Conservation (phyloP, 2,329 filamentous ascomycete species). For the Claviceps paspali region DNA sequence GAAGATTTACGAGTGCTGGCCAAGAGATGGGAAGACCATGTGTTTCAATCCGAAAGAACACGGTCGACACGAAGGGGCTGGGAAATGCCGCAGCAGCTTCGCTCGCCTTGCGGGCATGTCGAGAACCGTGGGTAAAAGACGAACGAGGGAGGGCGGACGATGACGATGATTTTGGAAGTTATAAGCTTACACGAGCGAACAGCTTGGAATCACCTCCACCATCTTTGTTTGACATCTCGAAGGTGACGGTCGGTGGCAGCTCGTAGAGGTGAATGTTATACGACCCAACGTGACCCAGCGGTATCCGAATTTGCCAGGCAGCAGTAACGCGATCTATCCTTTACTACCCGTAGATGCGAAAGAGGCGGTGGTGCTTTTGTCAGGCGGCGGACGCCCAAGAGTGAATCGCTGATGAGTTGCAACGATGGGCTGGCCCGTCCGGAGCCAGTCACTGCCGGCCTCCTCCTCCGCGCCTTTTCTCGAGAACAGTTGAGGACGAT, state of each 20-base stretch:
- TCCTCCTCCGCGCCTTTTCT: conserved; percentile 1
- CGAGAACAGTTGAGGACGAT: neutral
- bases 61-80: neutral
- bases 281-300: neutral
- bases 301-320: conserved; percentile 1
- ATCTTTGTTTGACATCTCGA: conserved; percentile 37
- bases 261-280: neutral
- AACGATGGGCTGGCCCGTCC: neutral
- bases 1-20: neutral
- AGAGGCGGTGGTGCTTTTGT: conserved; percentile 4
- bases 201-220: conserved; percentile 93
- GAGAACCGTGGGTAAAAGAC: too few relatives aligned
- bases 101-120: neutral
- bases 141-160: neutral
- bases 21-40: conserved; percentile 1
- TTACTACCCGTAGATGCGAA: neutral
- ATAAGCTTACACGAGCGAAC: conserved; percentile 73
- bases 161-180: neutral
- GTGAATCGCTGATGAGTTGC: conserved; percentile 2
- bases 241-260: conserved; percentile 1
- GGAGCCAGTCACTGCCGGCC: neutral
- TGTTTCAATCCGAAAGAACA: neutral
- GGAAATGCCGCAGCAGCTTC: neutral
- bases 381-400: conserved; percentile 9
- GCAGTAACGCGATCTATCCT: neutral